Base-by-base conservation (phyloP, 139 green algal genomes). In the Haematococcus lacustris region DNA sequence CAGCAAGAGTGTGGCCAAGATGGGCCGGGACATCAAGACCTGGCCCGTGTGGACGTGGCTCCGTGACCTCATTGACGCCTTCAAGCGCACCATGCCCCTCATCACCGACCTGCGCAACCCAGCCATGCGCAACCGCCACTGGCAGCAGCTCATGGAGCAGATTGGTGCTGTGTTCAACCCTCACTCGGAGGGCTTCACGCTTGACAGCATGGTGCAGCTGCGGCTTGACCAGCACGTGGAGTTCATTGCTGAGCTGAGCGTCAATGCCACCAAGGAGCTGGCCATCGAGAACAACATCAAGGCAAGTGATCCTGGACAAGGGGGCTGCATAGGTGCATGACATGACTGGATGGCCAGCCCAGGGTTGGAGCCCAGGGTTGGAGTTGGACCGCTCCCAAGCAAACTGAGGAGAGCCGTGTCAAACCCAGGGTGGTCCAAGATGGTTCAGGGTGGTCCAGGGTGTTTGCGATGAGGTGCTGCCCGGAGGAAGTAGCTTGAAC, bases 31-130 rank as follows among this genome's bases (percentile, higher is more conserved):
- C 32, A 88, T 93, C 71, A 91, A 91, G 76, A 51, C 78, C 38
- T 96, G 89, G 91, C 73, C 77, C 13, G 81, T 89, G 41, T 93
- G 87, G 89, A 59, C 47, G 26, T 82, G 78, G 77, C 84, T 93
- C 40, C 89, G 88, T 69, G 88, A 93, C 34, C 88, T 71, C 7
- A 78, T 95, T 30, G 91, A 95, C 43, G 77, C 87, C n/a, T 96
- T 96, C 89, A 95, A 95, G 84, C 80, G 79, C 67, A 96, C 90
- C 26, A 91, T 95, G 91, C 91, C 90, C 3, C 85, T 96, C 63
- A 91, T 96, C 77, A 91, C 87, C 13, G 89, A 96, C 81, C 78
- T 96, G 78, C 79, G 90, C 26, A 96, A 93, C 85, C 82, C 82
- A 2, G 89, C 88, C 38, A 91, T 96, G 86, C 82, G 91, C 2